These are phyloP conservation scores for Cylindrotheca closterium DNA, from an alignment of 108 stramenopile species.

Conservation along the genomic window DNA sequence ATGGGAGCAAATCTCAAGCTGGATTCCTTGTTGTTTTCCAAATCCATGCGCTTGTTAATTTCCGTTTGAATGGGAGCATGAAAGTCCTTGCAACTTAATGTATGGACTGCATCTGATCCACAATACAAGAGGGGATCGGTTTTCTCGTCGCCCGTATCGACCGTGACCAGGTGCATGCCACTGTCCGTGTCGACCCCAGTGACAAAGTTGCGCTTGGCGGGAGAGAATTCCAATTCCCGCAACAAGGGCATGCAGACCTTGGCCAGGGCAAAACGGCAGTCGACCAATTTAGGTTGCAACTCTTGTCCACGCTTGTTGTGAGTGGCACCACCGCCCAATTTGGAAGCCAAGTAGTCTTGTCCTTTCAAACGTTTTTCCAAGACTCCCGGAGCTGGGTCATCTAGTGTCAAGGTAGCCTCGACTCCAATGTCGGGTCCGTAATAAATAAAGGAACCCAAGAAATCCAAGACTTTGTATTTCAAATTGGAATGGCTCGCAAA, in stretches of 20 bases:
- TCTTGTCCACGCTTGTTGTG: background rate
- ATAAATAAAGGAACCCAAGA: slow-evolving; percentile 38
- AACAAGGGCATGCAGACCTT: slow-evolving; percentile 53
- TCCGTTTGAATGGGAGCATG: slow-evolving; percentile 46
- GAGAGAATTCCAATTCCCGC: slow-evolving; percentile 43
- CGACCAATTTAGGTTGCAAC: slow-evolving; percentile 33
- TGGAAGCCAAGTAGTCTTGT: background rate
- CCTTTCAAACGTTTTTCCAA: background rate
- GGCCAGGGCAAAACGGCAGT: slow-evolving; percentile 45
- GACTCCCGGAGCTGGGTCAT: slow-evolving; percentile 17
- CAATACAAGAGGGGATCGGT: slow-evolving; percentile 15
- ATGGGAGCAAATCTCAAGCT: slow-evolving; percentile 40
- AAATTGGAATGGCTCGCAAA: slow-evolving; percentile 34
- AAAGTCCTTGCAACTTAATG: slow-evolving; percentile 27
- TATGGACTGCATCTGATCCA: slow-evolving; percentile 52
- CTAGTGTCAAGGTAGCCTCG: slow-evolving; percentile 23
- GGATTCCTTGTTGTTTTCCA: slow-evolving; percentile 4
- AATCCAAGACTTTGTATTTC: slow-evolving; percentile 41
- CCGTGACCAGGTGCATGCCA: slow-evolving; percentile 33
- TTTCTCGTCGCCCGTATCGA: slow-evolving; percentile 10
- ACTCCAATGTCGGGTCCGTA: slow-evolving; percentile 47
- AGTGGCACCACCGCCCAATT: slow-evolving; percentile 11
- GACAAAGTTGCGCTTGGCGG: slow-evolving; percentile 25
- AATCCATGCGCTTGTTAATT: slow-evolving; percentile 35
- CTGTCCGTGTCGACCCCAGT: slow-evolving; percentile 2